Base-by-base conservation (phyloP, 2,329 filamentous ascomycete species). In the Cadophora luteo-olivacea region DNA sequence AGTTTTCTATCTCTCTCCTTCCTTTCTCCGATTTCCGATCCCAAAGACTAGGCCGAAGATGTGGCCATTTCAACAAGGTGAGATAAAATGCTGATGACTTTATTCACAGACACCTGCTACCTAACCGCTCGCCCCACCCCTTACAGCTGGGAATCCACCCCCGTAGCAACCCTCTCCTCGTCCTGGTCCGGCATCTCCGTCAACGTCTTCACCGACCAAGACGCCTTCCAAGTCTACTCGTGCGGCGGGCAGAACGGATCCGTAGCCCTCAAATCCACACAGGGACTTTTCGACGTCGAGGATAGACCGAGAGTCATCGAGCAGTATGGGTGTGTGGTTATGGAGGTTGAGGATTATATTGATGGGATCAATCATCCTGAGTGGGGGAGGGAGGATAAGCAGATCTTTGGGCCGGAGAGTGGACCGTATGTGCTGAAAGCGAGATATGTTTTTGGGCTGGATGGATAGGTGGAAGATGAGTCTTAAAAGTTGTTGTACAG, bases 281-380 rank as follows among this genome's bases (percentile, higher is more conserved):
- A 94, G 79, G 91, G 91, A 19, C 81, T 91, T 4, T 80, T 83
- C 70, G 83, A 86, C 70, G 80, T 86, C 69, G 71, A 80, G 1
- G 80, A 82, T 38, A 86, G 89, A 74, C 86, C 88, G 3, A 84
- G 89, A 48, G 86, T 86, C 8, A 90, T 93, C 32, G 85, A 87
- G 66, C 79, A 94, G 82, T 93, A 94, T 77, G 94, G 93, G 38
- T 97, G 95, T 80, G 77, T 97, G 32, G 95, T 97, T 61, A 86
- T 97, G 80, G 95, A 97, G 82, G 92, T 96, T 14, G 88, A 97
- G 84, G 94, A 96, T 79, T 97, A 89, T 87, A 97, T 97, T 77
- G 94, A 97, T 78, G 94, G 86, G 32, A 96, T 98, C 81, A 97
- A 97, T 81, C 87, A 97, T 75, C 94, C 94, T 0, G 87, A 93